These are phyloP conservation scores for Cladosporium colombiae DNA, from an alignment of 2,329 filamentous ascomycete species.

Conservation along the genomic window DNA sequence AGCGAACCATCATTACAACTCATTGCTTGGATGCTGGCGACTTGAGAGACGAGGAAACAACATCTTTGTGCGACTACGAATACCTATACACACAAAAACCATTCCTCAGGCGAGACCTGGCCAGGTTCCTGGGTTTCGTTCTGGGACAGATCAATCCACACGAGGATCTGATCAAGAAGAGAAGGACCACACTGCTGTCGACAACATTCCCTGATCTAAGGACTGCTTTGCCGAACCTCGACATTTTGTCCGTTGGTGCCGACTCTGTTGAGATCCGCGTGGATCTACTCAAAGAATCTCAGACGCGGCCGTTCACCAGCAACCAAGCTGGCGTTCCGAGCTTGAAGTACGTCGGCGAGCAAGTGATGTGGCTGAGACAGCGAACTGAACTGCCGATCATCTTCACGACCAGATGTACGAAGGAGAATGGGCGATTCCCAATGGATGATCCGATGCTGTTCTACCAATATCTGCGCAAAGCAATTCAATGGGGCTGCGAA, in stretches of 20 bases:
- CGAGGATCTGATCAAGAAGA: slow-evolving; percentile 73
- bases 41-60: slow-evolving; percentile 57
- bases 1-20: slow-evolving; percentile 71
- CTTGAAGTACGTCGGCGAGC: slow-evolving; percentile 80
- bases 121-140: slow-evolving; percentile 76
- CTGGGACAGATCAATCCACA: slow-evolving; percentile 79
- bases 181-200: slow-evolving; percentile 80
- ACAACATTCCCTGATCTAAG: slow-evolving; percentile 86
- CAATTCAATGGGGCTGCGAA: slow-evolving; percentile 86
- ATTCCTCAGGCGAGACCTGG: slow-evolving; percentile 73
- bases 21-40: slow-evolving; percentile 73
- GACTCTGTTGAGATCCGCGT: slow-evolving; percentile 85
- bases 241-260: slow-evolving; percentile 82
- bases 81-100: slow-evolving; percentile 76
- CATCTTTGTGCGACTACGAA: slow-evolving; percentile 75
- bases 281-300: slow-evolving; percentile 74
- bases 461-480: slow-evolving; percentile 77
- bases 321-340: slow-evolving; percentile 59
- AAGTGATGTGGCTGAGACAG: slow-evolving; percentile 80
- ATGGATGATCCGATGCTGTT: slow-evolving; percentile 77
- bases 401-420: slow-evolving; percentile 79
- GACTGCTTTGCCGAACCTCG: slow-evolving; percentile 78
- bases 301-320: slow-evolving; percentile 62
- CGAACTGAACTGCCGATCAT: slow-evolving; percentile 87
- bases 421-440: slow-evolving; percentile 80